A percentile compares a stretch with the other conserved stretches of the same genome.
These are phyloP conservation scores for Aurifilum marmelostoma DNA, from an alignment of 2,329 filamentous ascomycete species.

Conservation along the genomic window DNA sequence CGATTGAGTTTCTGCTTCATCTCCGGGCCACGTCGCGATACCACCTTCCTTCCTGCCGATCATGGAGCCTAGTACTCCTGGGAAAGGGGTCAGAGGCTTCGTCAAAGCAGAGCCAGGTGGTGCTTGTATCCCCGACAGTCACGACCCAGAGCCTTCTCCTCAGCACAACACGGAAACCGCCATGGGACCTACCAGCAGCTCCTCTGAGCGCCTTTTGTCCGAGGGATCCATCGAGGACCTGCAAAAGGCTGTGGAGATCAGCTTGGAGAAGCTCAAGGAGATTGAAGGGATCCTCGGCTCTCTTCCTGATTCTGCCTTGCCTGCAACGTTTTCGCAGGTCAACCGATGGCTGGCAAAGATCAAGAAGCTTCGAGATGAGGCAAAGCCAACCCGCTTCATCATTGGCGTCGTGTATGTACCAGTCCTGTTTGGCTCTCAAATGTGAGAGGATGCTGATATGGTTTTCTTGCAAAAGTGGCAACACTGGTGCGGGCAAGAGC, in stretches of 20 bases:
- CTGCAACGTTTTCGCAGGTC: slow-evolving; percentile 29
- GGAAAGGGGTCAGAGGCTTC: neutral
- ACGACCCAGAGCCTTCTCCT: neutral
- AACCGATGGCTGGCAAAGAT: slow-evolving; percentile 38
- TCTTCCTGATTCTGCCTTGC: neutral
- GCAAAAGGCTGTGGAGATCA: slow-evolving; percentile 33
- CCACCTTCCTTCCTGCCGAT: neutral
- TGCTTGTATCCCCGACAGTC: neutral
- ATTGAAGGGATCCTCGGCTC: slow-evolving; percentile 32
- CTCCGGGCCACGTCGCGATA: neutral
- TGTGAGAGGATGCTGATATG: neutral
- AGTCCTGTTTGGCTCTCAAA: neutral
- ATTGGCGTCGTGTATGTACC: slow-evolving; percentile 55
- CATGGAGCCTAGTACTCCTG: neutral
- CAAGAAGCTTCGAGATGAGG: slow-evolving; percentile 44
- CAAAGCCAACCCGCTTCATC: slow-evolving; percentile 44
- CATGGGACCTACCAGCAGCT: slow-evolving; percentile 8
- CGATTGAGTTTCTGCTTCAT: neutral
- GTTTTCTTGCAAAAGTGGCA: slow-evolving; percentile 42
- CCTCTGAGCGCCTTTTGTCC: neutral
- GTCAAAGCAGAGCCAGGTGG: neutral
- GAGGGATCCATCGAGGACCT: slow-evolving; percentile 31
- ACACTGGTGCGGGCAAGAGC: slow-evolving; percentile 65
- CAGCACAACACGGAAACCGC: neutral
- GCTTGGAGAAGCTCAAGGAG: slow-evolving; percentile 31